A percentile compares a stretch with the other conserved stretches of the same genome.
phyloP scores from a whole-genome alignment of 2,329 filamentous ascomycete species.

The Aspergillus pseudoglaucus region DNA sequence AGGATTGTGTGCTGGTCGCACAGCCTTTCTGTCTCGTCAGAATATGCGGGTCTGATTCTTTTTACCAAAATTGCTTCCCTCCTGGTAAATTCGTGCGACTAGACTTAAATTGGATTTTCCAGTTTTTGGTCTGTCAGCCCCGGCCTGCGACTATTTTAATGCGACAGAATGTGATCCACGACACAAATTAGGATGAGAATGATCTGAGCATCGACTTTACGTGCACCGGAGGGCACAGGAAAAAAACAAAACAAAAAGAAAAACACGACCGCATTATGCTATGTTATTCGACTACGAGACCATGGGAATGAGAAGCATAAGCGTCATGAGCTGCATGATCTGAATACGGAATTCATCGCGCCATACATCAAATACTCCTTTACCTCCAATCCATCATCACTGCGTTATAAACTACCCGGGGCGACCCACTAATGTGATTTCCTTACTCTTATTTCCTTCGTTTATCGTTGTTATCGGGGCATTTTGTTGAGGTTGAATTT shows the following conservation, averaged over 20 bases:
- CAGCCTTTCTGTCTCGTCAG: constrained; percentile 1
- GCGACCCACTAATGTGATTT: constrained; percentile 28
- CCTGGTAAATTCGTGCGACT: not conserved
- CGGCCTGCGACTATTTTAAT: too few species aligned
- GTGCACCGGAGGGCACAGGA: not conserved
- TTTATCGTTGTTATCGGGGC: not conserved
- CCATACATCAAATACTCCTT: constrained; percentile 5
- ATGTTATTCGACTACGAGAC: constrained; percentile 17
- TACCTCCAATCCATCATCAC: constrained; percentile 13
- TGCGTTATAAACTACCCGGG: constrained; percentile 29
- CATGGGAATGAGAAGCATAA: constrained; percentile 26
- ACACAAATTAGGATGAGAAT: too few species aligned
- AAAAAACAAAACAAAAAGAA: not conserved
- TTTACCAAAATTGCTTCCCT: not conserved
- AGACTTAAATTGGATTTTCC: too few species aligned
- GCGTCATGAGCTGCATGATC: constrained; percentile 28
- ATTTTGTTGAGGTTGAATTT: constrained; percentile 3
- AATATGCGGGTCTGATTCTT: not conserved
- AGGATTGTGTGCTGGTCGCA: constrained; percentile 21
- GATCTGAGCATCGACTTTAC: too few species aligned
- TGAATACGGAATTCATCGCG: constrained; percentile 14
- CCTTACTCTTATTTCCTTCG: constrained; percentile 9
- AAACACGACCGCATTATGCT: constrained; percentile 2
- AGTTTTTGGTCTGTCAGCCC: too few species aligned
- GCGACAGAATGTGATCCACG: too few species aligned